A percentile compares a stretch with the other conserved stretches of the same genome.
phyloP scores from a whole-genome alignment of 495 filamentous ascomycete genomes.

The Penicillium lividum region DNA sequence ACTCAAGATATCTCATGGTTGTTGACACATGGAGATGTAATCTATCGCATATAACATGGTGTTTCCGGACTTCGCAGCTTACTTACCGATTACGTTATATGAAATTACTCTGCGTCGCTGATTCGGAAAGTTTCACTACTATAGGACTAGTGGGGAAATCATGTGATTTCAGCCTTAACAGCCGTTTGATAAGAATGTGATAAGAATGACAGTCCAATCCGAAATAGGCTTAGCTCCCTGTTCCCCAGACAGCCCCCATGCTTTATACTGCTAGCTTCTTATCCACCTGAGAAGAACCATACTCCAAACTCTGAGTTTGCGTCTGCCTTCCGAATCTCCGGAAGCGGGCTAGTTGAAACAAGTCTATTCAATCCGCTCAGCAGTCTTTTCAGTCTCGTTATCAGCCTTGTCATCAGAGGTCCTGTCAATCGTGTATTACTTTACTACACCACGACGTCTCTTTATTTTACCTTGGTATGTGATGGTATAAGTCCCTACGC shows the following conservation, averaged over 20 bases:
- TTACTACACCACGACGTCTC: conserved; percentile 4
- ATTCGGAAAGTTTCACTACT: too few species aligned
- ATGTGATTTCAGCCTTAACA: too few species aligned
- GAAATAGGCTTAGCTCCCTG: conserved; percentile 8
- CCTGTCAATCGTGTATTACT: conserved; percentile 8
- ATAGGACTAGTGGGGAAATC: too few species aligned
- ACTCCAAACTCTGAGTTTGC: not conserved
- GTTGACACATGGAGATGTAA: too few species aligned
- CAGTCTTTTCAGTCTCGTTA: not conserved
- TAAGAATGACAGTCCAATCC: conserved; percentile 5
- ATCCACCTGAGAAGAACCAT: conserved; percentile 7
- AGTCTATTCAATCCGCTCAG: conserved; percentile 4
- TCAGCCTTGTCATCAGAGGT: conserved; percentile 4
- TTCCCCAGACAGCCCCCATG: not conserved
- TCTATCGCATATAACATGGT: too few species aligned
- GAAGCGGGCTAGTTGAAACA: conserved; percentile 3
- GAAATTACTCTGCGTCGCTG: too few species aligned
- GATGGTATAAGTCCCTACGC: conserved; percentile 3
- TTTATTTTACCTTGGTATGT: conserved; percentile 4
- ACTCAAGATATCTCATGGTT: too few species aligned
- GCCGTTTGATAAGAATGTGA: not conserved
- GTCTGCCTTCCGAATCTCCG: conserved; percentile 1
- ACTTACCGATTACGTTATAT: too few species aligned
- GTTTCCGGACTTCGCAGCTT: too few species aligned
- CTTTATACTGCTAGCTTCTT: conserved; percentile 5